Base-by-base conservation (phyloP, 352 stramenopile species). In the Phytophthora agathidicida region DNA sequence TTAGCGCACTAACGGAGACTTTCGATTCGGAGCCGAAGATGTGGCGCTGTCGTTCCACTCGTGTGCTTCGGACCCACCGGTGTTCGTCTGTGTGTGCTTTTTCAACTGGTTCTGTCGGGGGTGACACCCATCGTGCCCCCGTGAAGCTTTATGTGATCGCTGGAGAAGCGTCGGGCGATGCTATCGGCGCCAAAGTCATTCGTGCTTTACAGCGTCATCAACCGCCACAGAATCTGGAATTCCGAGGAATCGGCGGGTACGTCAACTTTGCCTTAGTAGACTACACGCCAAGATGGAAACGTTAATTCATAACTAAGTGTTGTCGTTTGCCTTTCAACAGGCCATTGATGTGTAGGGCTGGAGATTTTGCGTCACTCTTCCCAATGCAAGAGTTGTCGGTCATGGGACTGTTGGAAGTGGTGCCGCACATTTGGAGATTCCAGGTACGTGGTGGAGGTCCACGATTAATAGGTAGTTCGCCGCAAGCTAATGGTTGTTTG, bases 101-200 rank as follows among this genome's bases (percentile, higher is more conserved):
- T 20, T 55, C 58, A 17, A 61, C 51, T 67, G 22, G 13, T 26
- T 48, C 17, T 45, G 10, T 31, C 14, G 20, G 23, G 9, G 33
- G 23, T 31, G 41, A 60, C 2, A 14, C 16, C 1, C 27, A 19
- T 8, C 9, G 26, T 27, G 30, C 27, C 38, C 28, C 51, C 6
- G 19, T 66, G 6, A 71, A 66, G 48, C 54, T 93, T 10, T 93
- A 91, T 28, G 43, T 93, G 37, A 75, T 93, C 32, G 81, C 83
- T 41, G 83, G 81, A 8, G 83, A 93, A 55, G 64, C 83, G 1
- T 93, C 83, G 23, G 79, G 83, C 16, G 83, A 93, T 42, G 80
- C 78, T n/a, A 91, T 93, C 32, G 83, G 83, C 20, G 72, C 71
- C 52, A 91, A 93, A 65, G 68, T 85, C 31, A 77, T 93, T 54